Evolutionary conservation across 495 filamentous ascomycete species (phyloP), one percentile per base, ranked within the genome.

Genomic region (Delitschia confertaspora): DNA sequence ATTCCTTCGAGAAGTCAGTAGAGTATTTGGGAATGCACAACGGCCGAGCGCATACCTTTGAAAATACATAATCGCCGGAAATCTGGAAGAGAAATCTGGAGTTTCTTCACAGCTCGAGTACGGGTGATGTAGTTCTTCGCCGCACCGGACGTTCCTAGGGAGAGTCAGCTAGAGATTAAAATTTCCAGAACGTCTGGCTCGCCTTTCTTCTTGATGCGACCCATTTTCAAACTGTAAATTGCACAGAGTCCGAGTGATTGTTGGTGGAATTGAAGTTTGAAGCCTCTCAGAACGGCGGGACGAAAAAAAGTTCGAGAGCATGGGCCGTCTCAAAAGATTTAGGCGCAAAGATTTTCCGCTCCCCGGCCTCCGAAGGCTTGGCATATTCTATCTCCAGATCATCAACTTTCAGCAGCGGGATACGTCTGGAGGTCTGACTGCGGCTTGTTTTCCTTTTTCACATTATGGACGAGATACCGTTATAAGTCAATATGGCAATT

Each of bases 41-140:
- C n/a, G n/a, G n/a, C n/a, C n/a, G 13, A 16, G 10, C 10, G 38
- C 53, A 44, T 64, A 79, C 76, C 91, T 69, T 96, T 96, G 78
- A 93, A 98, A 57, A 98, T 98, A 65, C 91, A 98, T 62, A 98
- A 74, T 60, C 93, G 82, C 65, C 91, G 80, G 67, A 98, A 98
- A 67, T 98, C 93, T 27, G 87, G 87, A 38, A 98, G 75, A 51
- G 86, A 93, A 62, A 96, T 84, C 67, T 98, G 91, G 49, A 98
- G 81, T 71, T 96, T 96, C 55, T 88, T 83, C 49, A 96, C 87
- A 11, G 93, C 91, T 65, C 93, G 87, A 2, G 88, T 94, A 64
- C 91, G 77, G 33, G 89, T 95, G 51, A 96, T 89, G 72, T 88
- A 98, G 75, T 96, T 96, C 70, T 89, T 95, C 70, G 91, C 88